Evolutionary conservation across 495 filamentous ascomycete species (phyloP), one percentile per base, ranked within the genome.

Genomic region (Letharia columbiana): DNA sequence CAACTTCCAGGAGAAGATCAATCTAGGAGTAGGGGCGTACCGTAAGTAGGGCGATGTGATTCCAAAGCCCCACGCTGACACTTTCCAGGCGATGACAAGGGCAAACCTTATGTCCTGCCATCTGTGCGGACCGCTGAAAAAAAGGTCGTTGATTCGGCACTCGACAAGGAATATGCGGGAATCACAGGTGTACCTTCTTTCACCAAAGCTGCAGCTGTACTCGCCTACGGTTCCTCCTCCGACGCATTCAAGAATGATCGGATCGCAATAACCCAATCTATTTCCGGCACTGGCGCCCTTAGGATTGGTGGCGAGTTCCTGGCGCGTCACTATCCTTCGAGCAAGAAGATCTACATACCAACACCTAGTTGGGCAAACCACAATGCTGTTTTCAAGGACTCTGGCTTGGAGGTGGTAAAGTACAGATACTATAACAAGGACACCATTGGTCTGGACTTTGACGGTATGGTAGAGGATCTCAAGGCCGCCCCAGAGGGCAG

Each of bases 381-480:
- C 81, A 88, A 84, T 71, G 92, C 93, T 68, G 90, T 98, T 74
- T 97, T 98, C 86, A 89, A 85, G 77, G 94, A 98, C 79, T 90
- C 90, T 28, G 88, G 90, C 45, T 83, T 98, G 63, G 84, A 91
- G 79, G 91, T 96, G 60, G 87, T 90, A 77, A 90, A 90, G 80
- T 98, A 98, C 83, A 82, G 90, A 71, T 98, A 98, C 86, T 98
- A 98, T 83, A 90, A 97, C 84, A 96, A 96, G 83, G 87, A 96
- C 74, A 97, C 92, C 72, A 97, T 97, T 74, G 93, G 94, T 45
- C 86, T 98, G 60, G 94, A 98, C 82, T 96, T 97, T 73, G 91
- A 96, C 69, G 94, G 94, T 71, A 83, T 98, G 83, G 71, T 98
- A 52, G 87, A 81, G 70, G 94, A 98, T 77, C 87, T 98, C 80